Evolutionary conservation across 768 basidiomycete genomes (phyloP).

Genomic region (Astraeus odoratus): DNA sequence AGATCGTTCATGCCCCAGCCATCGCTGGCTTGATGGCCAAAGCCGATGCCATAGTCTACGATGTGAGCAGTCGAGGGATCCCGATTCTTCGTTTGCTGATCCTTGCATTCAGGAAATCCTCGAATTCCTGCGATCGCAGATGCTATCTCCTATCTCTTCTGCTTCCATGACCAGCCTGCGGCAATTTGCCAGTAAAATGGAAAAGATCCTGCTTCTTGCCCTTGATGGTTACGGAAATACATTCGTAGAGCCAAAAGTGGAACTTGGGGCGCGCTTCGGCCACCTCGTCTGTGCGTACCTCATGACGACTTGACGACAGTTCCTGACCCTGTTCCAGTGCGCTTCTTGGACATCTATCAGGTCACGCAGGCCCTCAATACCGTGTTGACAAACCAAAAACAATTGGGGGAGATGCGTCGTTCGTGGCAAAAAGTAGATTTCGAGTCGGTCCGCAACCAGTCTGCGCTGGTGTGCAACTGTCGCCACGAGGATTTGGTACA

Average conservation of each 20-base stretch:
- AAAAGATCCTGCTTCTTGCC: constrained; percentile 77
- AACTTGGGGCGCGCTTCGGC: constrained; percentile 84
- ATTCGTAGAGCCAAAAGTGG: constrained; percentile 88
- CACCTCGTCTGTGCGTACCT: constrained; percentile 74
- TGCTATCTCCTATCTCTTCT: constrained; percentile 70
- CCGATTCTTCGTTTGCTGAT: constrained; percentile 10
- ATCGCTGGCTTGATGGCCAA: constrained; percentile 85
- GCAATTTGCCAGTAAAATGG: constrained; percentile 85
- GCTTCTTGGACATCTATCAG: constrained; percentile 88
- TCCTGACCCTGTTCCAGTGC: constrained; percentile 42
- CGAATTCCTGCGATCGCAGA: constrained; percentile 76
- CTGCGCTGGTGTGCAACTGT: constrained; percentile 89
- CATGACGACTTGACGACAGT: neutral
- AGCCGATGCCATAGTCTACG: constrained; percentile 85
- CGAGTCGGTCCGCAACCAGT: constrained; percentile 86
- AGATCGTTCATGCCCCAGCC: constrained; percentile 83
- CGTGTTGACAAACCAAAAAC: constrained; percentile 84
- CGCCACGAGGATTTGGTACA: constrained; percentile 85
- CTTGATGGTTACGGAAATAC: constrained; percentile 81
- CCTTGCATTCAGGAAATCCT: constrained; percentile 66
- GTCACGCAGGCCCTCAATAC: constrained; percentile 85
- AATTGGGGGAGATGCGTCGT: constrained; percentile 76
- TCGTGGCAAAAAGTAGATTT: constrained; percentile 89
- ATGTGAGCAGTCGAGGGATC: constrained; percentile 50
- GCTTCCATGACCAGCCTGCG: constrained; percentile 64